phyloP scores from a whole-genome alignment of 805 yeast species.

The Saturnispora gosingensis region DNA sequence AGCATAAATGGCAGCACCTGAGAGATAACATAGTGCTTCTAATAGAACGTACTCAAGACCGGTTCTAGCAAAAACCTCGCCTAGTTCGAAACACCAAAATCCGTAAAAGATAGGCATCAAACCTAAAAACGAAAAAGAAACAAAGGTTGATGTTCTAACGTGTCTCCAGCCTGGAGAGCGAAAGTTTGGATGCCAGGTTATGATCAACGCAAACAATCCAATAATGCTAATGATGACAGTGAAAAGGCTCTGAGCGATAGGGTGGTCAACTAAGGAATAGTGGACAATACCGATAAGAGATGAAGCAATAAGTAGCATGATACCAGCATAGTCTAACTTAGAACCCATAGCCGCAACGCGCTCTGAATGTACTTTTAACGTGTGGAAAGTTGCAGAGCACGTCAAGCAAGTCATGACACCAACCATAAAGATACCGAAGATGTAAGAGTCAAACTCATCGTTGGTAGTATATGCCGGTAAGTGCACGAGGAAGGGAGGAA shows the following conservation, averaged over 20 bases:
- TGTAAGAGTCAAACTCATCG: slow-evolving; percentile 29
- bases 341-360: slow-evolving; percentile 36
- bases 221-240: slow-evolving; percentile 38
- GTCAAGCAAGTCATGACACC: slow-evolving; percentile 39
- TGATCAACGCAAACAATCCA: slow-evolving; percentile 52
- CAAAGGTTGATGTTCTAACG: slow-evolving; percentile 68
- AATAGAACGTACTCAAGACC: slow-evolving; percentile 51
- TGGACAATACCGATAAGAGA: slow-evolving; percentile 33
- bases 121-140: slow-evolving; percentile 72
- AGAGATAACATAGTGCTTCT: slow-evolving; percentile 69
- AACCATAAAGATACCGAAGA: slow-evolving; percentile 35
- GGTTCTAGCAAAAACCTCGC: slow-evolving; percentile 40
- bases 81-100: slow-evolving; percentile 36
- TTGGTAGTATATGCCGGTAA: slow-evolving; percentile 22
- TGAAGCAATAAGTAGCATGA: slow-evolving; percentile 40
- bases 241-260: slow-evolving; percentile 29
- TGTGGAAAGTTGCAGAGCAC: slow-evolving; percentile 43
- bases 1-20: slow-evolving; percentile 77
- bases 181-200: slow-evolving; percentile 59
- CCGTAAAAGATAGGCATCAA: slow-evolving; percentile 60
- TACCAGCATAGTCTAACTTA: slow-evolving; percentile 47
- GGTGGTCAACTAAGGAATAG: slow-evolving; percentile 38
- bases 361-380: slow-evolving; percentile 41
- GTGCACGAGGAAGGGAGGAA: slow-evolving; percentile 20
- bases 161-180: slow-evolving; percentile 67